phyloP scores from a whole-genome alignment of 345 rosid genomes.

The Linum lewisii region DNA sequence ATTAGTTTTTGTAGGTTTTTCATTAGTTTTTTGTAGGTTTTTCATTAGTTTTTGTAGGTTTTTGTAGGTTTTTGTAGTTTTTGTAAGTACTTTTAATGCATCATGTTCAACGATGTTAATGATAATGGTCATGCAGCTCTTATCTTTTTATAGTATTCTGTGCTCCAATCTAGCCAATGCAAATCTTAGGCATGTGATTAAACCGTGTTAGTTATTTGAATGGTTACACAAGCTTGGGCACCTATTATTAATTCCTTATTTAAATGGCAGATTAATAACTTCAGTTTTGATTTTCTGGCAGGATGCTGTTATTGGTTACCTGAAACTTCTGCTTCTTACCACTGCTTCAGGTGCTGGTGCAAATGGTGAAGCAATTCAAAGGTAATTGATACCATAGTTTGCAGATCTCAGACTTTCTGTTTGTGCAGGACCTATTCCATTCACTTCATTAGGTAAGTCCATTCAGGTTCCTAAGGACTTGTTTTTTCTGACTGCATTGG shows the following conservation, averaged over 20 bases:
- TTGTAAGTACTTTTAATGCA: no score
- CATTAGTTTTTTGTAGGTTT: no score
- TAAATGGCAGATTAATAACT: neutral
- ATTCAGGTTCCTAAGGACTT: neutral
- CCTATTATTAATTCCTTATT: slow-evolving; percentile 1
- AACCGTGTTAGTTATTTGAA: no score
- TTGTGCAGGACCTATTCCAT: no score
- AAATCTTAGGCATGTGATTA: neutral
- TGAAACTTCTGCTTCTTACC: slow-evolving; percentile 93
- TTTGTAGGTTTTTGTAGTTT: no score
- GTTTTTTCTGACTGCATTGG: neutral
- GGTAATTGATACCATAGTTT: slow-evolving; percentile 30
- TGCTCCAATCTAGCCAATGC: neutral
- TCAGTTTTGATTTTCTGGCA: slow-evolving; percentile 25
- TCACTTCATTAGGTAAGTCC: no score
- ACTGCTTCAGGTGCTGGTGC: slow-evolving; percentile 84
- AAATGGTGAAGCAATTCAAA: slow-evolving; percentile 86
- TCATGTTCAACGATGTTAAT: no score
- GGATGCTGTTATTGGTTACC: slow-evolving; percentile 89
- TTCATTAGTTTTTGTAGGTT: no score
- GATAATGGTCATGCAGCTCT: no score
- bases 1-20: no score
- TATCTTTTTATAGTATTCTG: neutral
- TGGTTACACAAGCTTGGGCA: neutral
- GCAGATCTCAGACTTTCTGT: neutral